These are phyloP conservation scores for Kurtzmaniella quercitrusa DNA, from an alignment of 1,139 yeast species.

Conservation along the genomic window DNA sequence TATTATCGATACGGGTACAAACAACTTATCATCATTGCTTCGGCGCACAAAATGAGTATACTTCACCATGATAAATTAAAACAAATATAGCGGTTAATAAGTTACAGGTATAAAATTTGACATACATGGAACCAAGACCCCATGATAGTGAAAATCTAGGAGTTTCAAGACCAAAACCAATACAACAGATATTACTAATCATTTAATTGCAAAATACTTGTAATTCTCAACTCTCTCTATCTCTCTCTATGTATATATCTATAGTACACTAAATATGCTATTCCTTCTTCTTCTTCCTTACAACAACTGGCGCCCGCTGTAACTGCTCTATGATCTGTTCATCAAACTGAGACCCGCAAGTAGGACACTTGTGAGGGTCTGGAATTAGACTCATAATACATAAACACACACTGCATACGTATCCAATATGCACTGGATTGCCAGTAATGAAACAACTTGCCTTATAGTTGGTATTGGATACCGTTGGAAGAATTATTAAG, in stretches of 20 bases:
- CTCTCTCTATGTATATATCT: background rate
- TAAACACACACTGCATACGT: conserved; percentile 91
- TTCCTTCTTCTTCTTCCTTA: conserved; percentile 34
- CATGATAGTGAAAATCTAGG: too few species aligned
- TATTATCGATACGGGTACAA: conserved; percentile 27
- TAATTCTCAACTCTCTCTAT: too few species aligned
- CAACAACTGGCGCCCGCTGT: conserved; percentile 48
- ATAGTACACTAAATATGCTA: conserved; percentile 4
- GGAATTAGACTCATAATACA: conserved; percentile 71
- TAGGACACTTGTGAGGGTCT: conserved; percentile 51
- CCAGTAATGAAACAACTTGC: conserved; percentile 94
- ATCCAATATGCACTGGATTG: conserved; percentile 85
- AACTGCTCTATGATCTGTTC: conserved; percentile 40
- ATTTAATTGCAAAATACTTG: too few species aligned
- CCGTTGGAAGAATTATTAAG: conserved; percentile 75
- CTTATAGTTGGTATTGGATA: conserved; percentile 83
- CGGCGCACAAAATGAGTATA: background rate
- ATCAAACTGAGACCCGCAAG: conserved; percentile 49
- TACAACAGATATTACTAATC: too few species aligned
- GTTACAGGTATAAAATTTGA: too few species aligned
- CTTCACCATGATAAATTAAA: too few species aligned
- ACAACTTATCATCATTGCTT: conserved; percentile 4
- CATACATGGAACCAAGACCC: too few species aligned
- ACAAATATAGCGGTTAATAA: too few species aligned
- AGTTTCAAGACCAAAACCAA: too few species aligned